Conservation (phyloP, 495 filamentous ascomycete species). For the Annulohypoxylon stygium region DNA sequence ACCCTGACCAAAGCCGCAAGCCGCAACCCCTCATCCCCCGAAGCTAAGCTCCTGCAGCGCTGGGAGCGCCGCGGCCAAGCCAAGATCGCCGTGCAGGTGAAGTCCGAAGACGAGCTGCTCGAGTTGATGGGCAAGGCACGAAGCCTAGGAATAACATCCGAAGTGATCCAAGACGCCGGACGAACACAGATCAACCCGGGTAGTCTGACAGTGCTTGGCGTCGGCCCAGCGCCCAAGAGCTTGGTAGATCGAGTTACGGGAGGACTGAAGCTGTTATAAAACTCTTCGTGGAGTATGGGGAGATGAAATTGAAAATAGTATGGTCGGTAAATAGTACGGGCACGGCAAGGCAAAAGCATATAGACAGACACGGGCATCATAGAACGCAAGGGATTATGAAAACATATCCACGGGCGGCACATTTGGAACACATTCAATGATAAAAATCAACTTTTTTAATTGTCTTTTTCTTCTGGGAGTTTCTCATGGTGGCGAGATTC, state of each 20-base stretch:
- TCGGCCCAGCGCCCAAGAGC: slow-evolving; percentile 89
- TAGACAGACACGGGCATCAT: slow-evolving; percentile 30
- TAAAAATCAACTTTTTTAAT: slow-evolving; percentile 3
- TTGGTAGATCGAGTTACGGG: slow-evolving; percentile 90
- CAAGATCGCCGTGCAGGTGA: slow-evolving; percentile 90
- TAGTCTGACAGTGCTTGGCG: slow-evolving; percentile 88
- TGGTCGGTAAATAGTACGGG: slow-evolving; percentile 3
- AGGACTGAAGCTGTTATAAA: slow-evolving; percentile 84
- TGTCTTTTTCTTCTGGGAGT: not conserved
- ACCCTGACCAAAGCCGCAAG: slow-evolving; percentile 69
- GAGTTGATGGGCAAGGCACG: slow-evolving; percentile 81
- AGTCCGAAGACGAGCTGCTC: slow-evolving; percentile 85
- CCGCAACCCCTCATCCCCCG: slow-evolving; percentile 61
- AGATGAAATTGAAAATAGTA: too few species aligned
- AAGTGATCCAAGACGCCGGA: slow-evolving; percentile 94
- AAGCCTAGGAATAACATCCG: slow-evolving; percentile 85
- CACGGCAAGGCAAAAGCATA: slow-evolving; percentile 13
- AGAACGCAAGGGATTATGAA: not conserved
- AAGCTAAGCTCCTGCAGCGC: slow-evolving; percentile 74
- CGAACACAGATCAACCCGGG: slow-evolving; percentile 96
- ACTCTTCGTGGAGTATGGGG: not conserved
- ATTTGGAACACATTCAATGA: slow-evolving; percentile 7
- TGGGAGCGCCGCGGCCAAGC: slow-evolving; percentile 91
- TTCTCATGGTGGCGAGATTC: not conserved
- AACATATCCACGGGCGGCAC: slow-evolving; percentile 21